Evolutionary conservation across 345 rosid genomes (phyloP).

Genomic region (Hibiscus trionum): DNA sequence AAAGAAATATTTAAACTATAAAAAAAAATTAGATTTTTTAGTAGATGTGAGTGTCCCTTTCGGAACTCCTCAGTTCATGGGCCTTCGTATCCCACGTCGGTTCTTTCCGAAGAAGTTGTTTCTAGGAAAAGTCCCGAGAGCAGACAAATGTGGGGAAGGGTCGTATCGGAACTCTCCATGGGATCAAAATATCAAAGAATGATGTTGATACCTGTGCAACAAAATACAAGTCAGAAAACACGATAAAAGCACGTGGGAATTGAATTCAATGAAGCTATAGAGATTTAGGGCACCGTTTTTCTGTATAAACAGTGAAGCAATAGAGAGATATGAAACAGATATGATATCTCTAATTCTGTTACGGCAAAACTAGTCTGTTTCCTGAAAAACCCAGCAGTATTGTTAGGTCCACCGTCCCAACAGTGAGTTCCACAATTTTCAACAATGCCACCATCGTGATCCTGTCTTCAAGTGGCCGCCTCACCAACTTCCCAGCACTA

Average conservation of each 20-base stretch:
- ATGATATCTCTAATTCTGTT: too few species aligned
- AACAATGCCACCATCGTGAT: not conserved
- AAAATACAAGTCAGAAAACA: not conserved
- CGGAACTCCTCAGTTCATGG: too few species aligned
- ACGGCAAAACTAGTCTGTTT: not conserved
- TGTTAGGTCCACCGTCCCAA: conserved; percentile 19
- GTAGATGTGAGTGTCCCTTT: accelerated
- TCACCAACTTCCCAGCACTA: conserved; percentile 19
- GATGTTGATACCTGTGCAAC: not conserved
- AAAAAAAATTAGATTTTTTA: too few species aligned
- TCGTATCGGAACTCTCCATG: not conserved
- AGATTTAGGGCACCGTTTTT: not conserved
- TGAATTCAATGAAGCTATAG: not conserved
- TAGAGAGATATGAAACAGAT: too few species aligned
- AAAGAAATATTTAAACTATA: too few species aligned
- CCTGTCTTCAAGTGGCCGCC: conserved; percentile 24
- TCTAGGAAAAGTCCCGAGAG: not conserved
- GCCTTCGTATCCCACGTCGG: too few species aligned
- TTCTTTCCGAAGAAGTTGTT: not conserved
- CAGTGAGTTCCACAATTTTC: conserved; percentile 9
- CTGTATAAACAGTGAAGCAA: not conserved
- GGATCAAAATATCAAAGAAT: not conserved
- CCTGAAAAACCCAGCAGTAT: conserved; percentile 15
- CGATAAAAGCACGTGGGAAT: not conserved
- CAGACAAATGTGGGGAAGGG: not conserved